Evolutionary conservation across 257 asterid genomes (phyloP), one percentile per base, ranked within the genome.

Genomic region (Plantago elongata): DNA sequence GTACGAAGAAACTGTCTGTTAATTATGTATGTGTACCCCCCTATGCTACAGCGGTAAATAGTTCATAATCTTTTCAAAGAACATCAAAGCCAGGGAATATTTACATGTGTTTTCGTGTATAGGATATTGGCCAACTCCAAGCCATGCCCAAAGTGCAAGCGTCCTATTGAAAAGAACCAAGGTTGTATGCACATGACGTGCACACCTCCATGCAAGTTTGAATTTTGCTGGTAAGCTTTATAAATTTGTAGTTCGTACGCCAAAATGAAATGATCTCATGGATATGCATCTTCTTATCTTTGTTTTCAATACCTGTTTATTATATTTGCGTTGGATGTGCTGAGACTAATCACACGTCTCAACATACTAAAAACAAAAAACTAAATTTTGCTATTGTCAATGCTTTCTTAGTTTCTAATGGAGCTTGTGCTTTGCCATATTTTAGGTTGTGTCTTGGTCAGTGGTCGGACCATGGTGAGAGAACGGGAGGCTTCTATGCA

Each of bases 181-280:
- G 99, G 99, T 46, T 93, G 99, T 78, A 93, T 93, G 99, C 99
- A 93, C 80, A 89, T 93, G 95, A 89, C 99, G 61, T 93, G 99
- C 83, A 93, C 99, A 30, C 96, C 99, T 48, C 99, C 99, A 1
- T 93, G 99, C 91, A 93, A 93, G 78, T 89, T 87, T 57, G 99
- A 93, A 71, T 93, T 93, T 77, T 93, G 99, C 94, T 93, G 99
- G 99, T 90, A 88, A 71, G 75, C 49, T 54, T 57, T 61, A 12
- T 34, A 34, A 3, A 34, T 34, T 5, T 34, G 40, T 34, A 7
- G 7, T 34, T 34, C 40, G 8, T 34, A 4, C 27, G 27, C 2
- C 27, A 22, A 22, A 22, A 34, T 34, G 40, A 34, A 34, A 34
- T 34, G 5, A 34, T 34, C 40, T 5, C 40, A 34, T 34, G 40